Evolutionary conservation across 1,284 basidiomycete species (phyloP).

Genomic region (Sporisorium reilianum): DNA sequence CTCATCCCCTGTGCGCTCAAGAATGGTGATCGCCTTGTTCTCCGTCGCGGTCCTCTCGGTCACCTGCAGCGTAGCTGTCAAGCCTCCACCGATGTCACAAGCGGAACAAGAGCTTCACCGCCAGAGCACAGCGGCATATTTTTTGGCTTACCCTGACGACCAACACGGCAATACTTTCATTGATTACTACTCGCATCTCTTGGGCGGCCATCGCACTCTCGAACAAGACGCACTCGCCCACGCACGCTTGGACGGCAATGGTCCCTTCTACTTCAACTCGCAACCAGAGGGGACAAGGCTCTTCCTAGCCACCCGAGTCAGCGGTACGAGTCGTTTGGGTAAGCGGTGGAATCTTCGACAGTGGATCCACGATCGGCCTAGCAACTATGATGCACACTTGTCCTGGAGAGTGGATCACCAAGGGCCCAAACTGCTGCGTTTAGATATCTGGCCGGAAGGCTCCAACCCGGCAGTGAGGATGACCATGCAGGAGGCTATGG

Average conservation of each 20-base stretch:
- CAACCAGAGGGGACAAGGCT: neutral
- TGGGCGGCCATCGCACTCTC: neutral
- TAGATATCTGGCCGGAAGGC: slow-evolving; percentile 15
- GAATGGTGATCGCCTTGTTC: neutral
- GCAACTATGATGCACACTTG: slow-evolving; percentile 11
- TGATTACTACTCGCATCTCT: slow-evolving; percentile 7
- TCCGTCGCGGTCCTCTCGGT: neutral
- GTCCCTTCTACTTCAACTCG: slow-evolving; percentile 8
- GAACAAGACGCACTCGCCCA: slow-evolving; percentile 7
- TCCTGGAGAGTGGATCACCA: slow-evolving; percentile 9
- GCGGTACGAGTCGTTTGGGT: slow-evolving; percentile 1
- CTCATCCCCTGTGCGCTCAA: neutral
- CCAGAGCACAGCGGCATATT: neutral
- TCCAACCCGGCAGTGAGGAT: neutral
- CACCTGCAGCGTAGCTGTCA: neutral
- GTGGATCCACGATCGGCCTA: neutral
- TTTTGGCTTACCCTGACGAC: neutral
- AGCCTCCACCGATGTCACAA: neutral
- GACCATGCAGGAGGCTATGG: slow-evolving; percentile 11
- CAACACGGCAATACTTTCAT: neutral
- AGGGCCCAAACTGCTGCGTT: slow-evolving; percentile 6
- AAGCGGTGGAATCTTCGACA: slow-evolving; percentile 15
- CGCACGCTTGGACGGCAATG: neutral
- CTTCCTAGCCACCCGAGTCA: slow-evolving; percentile 10
- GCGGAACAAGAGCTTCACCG: neutral